Percentiles rank a stretch among this genome's conserved stretches.
Conservation (phyloP, 2,329 filamentous ascomycete species). For the Neofusicoccum laricinum region DNA sequence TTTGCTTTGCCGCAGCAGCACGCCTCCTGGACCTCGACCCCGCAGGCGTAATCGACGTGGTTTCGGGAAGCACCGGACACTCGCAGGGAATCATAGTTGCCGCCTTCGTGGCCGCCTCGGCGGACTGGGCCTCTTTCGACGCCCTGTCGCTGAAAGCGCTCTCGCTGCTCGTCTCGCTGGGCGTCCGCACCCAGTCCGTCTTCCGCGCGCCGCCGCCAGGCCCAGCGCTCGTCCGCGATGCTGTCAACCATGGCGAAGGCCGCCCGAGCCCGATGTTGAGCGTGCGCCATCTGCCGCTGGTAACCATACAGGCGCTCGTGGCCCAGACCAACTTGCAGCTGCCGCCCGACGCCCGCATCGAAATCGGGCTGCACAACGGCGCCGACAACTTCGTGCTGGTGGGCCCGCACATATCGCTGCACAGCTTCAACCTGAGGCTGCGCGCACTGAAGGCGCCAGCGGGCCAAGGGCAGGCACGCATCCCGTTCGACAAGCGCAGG, state of each 20-base stretch:
- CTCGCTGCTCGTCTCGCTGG: slow-evolving; percentile 36
- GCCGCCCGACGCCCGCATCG: slow-evolving; percentile 21
- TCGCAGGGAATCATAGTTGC: slow-evolving; percentile 41
- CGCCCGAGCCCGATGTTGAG: slow-evolving; percentile 29
- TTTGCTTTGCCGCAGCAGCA: slow-evolving; percentile 24
- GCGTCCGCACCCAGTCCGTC: slow-evolving; percentile 27
- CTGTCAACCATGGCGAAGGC: slow-evolving; percentile 21
- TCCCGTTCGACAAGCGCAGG: slow-evolving; percentile 31
- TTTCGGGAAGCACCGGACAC: slow-evolving; percentile 34
- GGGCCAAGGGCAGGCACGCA: slow-evolving; percentile 23
- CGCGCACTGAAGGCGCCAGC: too few species aligned
- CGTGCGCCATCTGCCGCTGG: slow-evolving; percentile 24
- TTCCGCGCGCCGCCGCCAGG: slow-evolving; percentile 16
- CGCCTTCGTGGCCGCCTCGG: slow-evolving; percentile 31
- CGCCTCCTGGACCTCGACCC: slow-evolving; percentile 27
- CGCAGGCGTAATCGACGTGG: slow-evolving; percentile 26
- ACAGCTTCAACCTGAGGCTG: background rate
- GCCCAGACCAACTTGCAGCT: slow-evolving; percentile 25
- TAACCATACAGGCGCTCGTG: slow-evolving; percentile 22
- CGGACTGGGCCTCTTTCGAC: slow-evolving; percentile 35
- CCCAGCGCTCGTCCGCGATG: slow-evolving; percentile 15
- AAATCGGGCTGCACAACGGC: slow-evolving; percentile 30
- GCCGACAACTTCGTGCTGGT: slow-evolving; percentile 31
- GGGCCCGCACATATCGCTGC: slow-evolving; percentile 29
- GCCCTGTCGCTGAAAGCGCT: slow-evolving; percentile 25